A percentile compares a stretch with the other conserved stretches of the same genome.
Evolutionary conservation across 345 rosid species (phyloP).

Genomic region (Arabidopsis arenosa): DNA sequence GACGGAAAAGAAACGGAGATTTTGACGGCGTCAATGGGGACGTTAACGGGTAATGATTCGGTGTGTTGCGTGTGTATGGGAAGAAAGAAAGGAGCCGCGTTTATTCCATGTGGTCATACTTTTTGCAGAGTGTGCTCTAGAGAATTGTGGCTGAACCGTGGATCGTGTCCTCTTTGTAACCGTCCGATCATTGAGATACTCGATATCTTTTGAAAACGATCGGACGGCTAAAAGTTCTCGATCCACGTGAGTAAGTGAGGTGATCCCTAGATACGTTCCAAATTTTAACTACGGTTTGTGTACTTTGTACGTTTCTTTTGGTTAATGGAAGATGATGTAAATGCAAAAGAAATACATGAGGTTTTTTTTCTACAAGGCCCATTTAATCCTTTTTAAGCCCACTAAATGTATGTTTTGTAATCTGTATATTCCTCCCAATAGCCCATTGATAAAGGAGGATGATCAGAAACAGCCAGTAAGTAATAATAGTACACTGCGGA

Average conservation of each 20-base stretch:
- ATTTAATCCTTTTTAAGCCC: slow-evolving; percentile 14
- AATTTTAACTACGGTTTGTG: slow-evolving; percentile 15
- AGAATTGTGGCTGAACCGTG: slow-evolving; percentile 71
- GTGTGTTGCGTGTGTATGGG: slow-evolving; percentile 89
- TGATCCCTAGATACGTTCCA: slow-evolving; percentile 17
- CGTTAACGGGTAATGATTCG: slow-evolving; percentile 50
- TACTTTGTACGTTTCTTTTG: slow-evolving; percentile 31
- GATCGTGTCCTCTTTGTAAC: slow-evolving; percentile 81
- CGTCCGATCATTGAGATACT: slow-evolving; percentile 69
- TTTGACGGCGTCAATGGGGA: slow-evolving; percentile 33
- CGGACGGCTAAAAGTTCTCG: slow-evolving; percentile 28
- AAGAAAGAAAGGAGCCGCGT: slow-evolving; percentile 73
- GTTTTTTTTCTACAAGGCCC: slow-evolving; percentile 42
- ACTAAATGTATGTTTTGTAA: not conserved
- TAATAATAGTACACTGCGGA: slow-evolving; percentile 4
- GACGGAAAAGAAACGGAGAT: slow-evolving; percentile 32
- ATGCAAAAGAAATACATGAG: slow-evolving; percentile 12
- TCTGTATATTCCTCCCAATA: too few relatives aligned
- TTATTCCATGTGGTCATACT: slow-evolving; percentile 86
- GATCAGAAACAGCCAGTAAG: slow-evolving; percentile 3
- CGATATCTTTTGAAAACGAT: slow-evolving; percentile 56
- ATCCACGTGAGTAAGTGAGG: slow-evolving; percentile 24
- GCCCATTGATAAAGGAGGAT: not conserved
- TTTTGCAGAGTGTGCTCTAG: slow-evolving; percentile 81
- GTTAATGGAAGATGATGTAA: slow-evolving; percentile 10